Evolutionary conservation across 768 basidiomycete species (phyloP), one percentile per base, ranked within the genome.

Genomic region (Russula virescens): DNA sequence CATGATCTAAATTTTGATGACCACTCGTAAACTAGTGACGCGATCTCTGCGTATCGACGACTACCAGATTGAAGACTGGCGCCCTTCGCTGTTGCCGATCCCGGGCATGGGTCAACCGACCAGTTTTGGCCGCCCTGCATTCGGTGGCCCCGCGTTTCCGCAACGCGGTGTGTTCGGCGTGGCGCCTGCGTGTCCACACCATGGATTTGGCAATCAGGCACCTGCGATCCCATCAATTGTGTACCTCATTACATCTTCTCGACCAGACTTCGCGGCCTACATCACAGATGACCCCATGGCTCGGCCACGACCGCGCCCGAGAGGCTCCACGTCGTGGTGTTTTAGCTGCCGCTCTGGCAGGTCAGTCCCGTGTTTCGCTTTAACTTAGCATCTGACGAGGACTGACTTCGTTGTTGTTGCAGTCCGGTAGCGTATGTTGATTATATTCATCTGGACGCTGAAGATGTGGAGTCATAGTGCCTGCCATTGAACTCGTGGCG

Each of bases 241-340:
- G 9, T 68, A 66, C 45, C 65, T 68, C 21, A 46, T 68, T 47
- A 68, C 67, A 2, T 68, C 67, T 4, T 40, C 48, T 11, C 45
- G 51, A 45, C 42, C 56, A 11, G 67, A 60, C 21, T 51, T 62
- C 25, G 13, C 18, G 18, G 46, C 65, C 23, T 63, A 68, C 40
- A 48, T 66, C 35, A 68, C 67, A 19, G 67, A 68, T 38, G 55
- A 66, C 28, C 65, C 65, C 10, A 62, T 66, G 67, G 65, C 65
- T 14, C 43, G 45, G 11, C 65, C 65, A 5, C 64, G 65, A 2
- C 61, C 61, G 5, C 58, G 50, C 3, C 58, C 55, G 55, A 58
- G n/a, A 4, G 5, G 58, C 7, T 68, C 67, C 14, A 66, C 67
- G 10, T 53, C 58, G 11, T 68, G 66, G 66, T 61, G 54, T n/a